Conservation (phyloP, 2,329 filamentous ascomycete genomes). For the Ophiostoma quercus region DNA sequence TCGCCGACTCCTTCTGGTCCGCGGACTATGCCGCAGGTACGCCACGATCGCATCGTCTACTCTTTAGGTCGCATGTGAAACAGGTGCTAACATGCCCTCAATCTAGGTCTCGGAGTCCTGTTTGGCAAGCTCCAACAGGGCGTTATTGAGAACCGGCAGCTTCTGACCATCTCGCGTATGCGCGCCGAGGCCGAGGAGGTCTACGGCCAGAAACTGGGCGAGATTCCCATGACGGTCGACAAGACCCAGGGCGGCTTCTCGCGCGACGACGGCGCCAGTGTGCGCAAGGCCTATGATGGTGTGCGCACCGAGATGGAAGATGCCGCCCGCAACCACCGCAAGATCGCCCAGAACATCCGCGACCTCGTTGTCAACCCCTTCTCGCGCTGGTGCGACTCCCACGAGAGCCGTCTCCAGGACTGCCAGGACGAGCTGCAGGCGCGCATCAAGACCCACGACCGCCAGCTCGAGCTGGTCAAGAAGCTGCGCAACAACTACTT, state of each 20-base stretch:
- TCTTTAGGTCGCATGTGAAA: neutral
- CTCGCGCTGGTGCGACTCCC: slow-evolving; percentile 90
- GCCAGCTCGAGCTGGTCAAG: slow-evolving; percentile 82
- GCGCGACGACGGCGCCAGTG: slow-evolving; percentile 90
- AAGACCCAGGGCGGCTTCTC: slow-evolving; percentile 77
- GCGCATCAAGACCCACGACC: slow-evolving; percentile 87
- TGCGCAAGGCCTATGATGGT: slow-evolving; percentile 94
- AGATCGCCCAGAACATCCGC: slow-evolving; percentile 93
- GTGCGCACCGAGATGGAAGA: slow-evolving; percentile 90
- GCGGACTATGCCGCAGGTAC: slow-evolving; percentile 89
- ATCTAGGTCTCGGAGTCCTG: slow-evolving; percentile 74
- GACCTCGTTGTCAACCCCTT: slow-evolving; percentile 94
- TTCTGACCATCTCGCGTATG: slow-evolving; percentile 85
- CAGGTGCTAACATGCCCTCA: slow-evolving; percentile 8
- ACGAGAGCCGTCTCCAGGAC: slow-evolving; percentile 83
- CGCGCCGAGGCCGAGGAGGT: slow-evolving; percentile 91
- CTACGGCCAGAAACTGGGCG: slow-evolving; percentile 73
- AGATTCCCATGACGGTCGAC: slow-evolving; percentile 78
- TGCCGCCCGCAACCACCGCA: slow-evolving; percentile 81
- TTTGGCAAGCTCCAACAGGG: slow-evolving; percentile 97
- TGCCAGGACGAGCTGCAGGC: slow-evolving; percentile 91
- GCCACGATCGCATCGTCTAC: slow-evolving; percentile 32
- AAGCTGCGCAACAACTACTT: slow-evolving; percentile 96
- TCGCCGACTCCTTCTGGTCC: slow-evolving; percentile 97
- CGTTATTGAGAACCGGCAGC: slow-evolving; percentile 88